Percentiles rank a stretch among this genome's conserved stretches.
Evolutionary conservation across 768 basidiomycete species (phyloP).

Genomic region (Psilocybe subaeruginosa): DNA sequence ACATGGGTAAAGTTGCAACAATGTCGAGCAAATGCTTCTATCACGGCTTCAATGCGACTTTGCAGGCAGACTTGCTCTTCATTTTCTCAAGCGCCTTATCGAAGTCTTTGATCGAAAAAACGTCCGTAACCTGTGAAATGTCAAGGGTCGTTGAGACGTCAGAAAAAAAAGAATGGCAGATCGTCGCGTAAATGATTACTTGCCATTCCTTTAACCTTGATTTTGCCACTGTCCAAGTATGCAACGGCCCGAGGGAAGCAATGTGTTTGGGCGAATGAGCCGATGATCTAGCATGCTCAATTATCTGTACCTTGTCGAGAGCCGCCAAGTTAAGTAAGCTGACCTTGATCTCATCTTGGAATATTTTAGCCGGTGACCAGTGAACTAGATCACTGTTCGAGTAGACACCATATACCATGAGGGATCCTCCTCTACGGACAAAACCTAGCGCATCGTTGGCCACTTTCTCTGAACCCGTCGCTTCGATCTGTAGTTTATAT

Average conservation of each 20-base stretch:
- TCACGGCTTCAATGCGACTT: conserved; percentile 63
- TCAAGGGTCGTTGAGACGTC: conserved; percentile 2
- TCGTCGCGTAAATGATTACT: conserved; percentile 24
- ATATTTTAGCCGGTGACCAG: conserved; percentile 88
- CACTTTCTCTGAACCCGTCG: conserved; percentile 79
- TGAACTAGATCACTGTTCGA: conserved; percentile 81
- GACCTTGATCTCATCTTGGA: conserved; percentile 61
- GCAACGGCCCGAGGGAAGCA: conserved; percentile 92
- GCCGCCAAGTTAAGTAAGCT: neutral
- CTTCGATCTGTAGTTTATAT: conserved; percentile 33
- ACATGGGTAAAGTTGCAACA: neutral
- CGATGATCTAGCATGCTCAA: conserved; percentile 66
- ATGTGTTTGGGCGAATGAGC: conserved; percentile 86
- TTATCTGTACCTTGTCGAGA: neutral
- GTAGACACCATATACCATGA: conserved; percentile 92
- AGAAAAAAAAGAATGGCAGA: conserved; percentile 1
- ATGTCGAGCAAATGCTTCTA: neutral
- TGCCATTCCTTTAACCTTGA: conserved; percentile 75
- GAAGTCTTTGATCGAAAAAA: conserved; percentile 70
- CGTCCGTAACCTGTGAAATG: conserved; percentile 37
- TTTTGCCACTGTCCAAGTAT: conserved; percentile 85
- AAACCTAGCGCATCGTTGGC: conserved; percentile 88
- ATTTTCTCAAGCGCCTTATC: conserved; percentile 75
- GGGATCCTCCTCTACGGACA: conserved; percentile 82
- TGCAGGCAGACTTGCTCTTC: conserved; percentile 62